Conservation (phyloP, 208 protist species). For the Crithidia brevicula region DNA sequence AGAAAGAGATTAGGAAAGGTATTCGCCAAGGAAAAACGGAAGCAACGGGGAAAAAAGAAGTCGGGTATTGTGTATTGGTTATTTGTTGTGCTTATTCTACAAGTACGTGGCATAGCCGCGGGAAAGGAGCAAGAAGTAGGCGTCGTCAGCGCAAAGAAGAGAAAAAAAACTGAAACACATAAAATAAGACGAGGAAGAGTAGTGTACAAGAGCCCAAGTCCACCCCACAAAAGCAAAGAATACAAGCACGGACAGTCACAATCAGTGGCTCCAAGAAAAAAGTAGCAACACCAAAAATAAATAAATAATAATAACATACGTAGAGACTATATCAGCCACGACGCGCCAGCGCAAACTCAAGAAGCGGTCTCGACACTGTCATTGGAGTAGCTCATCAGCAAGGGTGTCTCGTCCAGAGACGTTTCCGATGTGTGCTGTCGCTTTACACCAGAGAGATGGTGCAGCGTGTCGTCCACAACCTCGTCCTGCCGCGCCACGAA, state of each 20-base stretch:
- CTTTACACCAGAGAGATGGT: neutral
- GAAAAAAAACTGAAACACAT: constrained; percentile 9
- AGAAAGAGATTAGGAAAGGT: no score
- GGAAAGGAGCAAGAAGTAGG: constrained; percentile 4
- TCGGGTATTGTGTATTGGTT: neutral
- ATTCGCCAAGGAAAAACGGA: no score
- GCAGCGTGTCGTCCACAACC: no score
- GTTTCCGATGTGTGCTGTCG: neutral
- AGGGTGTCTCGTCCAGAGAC: constrained; percentile 7
- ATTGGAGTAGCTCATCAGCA: neutral
- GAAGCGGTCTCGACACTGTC: constrained; percentile 7
- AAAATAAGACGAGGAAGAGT: neutral
- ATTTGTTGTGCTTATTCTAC: constrained; percentile 1
- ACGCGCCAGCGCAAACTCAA: no score
- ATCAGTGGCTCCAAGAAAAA: no score
- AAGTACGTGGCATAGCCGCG: neutral
- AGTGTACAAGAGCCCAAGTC: constrained; percentile 11
- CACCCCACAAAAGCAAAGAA: neutral
- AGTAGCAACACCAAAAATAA: no score
- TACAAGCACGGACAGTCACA: no score
- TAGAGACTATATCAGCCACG: no score
- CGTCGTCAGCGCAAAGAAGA: neutral
- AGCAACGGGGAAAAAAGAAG: neutral
- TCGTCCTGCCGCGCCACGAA: no score
- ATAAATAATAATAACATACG: no score